Evolutionary conservation across 768 basidiomycete species (phyloP).

Genomic region (Calocera cornea): DNA sequence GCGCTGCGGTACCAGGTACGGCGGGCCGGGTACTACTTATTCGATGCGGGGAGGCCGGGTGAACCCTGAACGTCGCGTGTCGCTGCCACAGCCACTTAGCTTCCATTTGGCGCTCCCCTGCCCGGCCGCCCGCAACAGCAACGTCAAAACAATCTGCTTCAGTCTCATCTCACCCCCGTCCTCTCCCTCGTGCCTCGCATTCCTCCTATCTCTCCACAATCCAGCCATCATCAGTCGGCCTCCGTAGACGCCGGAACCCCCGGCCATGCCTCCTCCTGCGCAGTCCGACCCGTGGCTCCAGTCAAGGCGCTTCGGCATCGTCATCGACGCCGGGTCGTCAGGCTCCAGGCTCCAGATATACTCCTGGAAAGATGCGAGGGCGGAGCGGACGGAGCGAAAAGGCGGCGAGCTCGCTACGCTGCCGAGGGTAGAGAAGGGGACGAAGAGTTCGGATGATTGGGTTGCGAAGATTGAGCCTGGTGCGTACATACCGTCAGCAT

Average conservation of each 20-base stretch:
- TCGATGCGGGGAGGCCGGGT: neutral
- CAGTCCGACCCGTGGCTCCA: constrained; percentile 60
- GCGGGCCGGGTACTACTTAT: neutral
- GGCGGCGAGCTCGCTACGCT: constrained; percentile 41
- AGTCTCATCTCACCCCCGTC: neutral
- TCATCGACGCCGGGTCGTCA: constrained; percentile 97
- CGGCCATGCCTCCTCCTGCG: constrained; percentile 58
- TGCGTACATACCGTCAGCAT: constrained; percentile 29
- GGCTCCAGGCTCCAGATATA: constrained; percentile 94
- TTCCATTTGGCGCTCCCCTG: neutral
- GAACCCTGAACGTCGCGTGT: constrained; percentile 2
- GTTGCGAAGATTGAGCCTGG: constrained; percentile 87
- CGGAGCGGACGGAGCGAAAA: constrained; percentile 40
- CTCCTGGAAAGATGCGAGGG: constrained; percentile 79
- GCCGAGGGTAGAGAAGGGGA: constrained; percentile 86
- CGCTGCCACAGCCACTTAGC: neutral
- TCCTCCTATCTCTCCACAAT: neutral
- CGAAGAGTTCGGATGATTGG: constrained; percentile 68
- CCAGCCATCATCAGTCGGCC: neutral
- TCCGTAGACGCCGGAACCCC: neutral
- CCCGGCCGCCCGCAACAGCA: neutral
- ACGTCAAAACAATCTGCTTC: neutral
- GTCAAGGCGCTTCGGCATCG: constrained; percentile 76
- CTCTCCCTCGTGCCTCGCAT: neutral
- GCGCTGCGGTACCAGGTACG: too few species aligned